Conservation (phyloP, 2,329 filamentous ascomycete genomes). For the Aspergillaceae sp. region DNA sequence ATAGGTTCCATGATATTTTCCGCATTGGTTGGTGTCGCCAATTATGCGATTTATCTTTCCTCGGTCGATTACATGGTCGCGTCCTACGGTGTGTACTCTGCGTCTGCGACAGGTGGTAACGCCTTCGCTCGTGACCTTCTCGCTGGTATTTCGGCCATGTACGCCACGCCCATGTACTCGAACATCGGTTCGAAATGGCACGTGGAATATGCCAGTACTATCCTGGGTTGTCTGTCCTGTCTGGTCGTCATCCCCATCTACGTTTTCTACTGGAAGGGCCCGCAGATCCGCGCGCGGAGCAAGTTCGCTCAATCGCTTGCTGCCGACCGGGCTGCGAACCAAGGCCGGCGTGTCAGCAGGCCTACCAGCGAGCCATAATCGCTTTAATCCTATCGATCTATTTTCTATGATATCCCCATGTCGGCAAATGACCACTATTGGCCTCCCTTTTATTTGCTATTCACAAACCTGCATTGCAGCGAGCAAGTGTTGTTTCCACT, state of each 20-base stretch:
- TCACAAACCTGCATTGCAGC: no score
- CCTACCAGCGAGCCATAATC: conserved; percentile 8
- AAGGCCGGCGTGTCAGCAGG: conserved; percentile 20
- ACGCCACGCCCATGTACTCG: conserved; percentile 54
- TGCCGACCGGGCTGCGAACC: conserved; percentile 12
- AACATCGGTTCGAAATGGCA: conserved; percentile 50
- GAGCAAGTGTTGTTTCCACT: no score
- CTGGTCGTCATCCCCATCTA: conserved; percentile 54
- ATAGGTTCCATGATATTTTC: conserved; percentile 59
- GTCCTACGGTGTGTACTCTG: conserved; percentile 62
- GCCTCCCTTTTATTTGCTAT: no score
- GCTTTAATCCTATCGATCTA: background rate
- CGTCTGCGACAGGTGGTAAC: conserved; percentile 66
- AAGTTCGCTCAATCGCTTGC: conserved; percentile 53
- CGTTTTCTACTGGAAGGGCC: conserved; percentile 55
- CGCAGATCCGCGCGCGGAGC: conserved; percentile 47
- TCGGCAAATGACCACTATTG: no score
- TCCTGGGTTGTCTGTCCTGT: conserved; percentile 51
- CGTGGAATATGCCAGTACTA: conserved; percentile 49
- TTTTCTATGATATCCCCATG: no score
- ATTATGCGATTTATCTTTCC: conserved; percentile 64
- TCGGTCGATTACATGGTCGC: conserved; percentile 70
- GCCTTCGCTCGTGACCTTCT: conserved; percentile 65
- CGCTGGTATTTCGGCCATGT: conserved; percentile 60
- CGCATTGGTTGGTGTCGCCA: conserved; percentile 60